Base-by-base conservation (phyloP, 2,329 filamentous ascomycete genomes). In the Didymella glomerata region DNA sequence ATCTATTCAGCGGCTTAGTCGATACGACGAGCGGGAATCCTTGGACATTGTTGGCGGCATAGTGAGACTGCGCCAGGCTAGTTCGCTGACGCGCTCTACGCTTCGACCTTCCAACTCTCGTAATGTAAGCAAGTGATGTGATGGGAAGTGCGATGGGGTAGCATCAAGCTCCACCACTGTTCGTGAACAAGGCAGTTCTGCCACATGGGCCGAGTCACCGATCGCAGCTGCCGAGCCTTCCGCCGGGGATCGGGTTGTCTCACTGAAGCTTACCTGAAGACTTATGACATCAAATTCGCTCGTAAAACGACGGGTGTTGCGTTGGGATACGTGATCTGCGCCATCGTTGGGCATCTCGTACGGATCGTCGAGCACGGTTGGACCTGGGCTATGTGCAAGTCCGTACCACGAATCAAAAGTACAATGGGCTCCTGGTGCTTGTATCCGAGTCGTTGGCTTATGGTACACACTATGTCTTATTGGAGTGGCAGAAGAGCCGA, bases 401-500 rank as follows among this genome's bases (percentile, higher is more conserved):
- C 16, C n/a, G 25, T 30, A n/a, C 28, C 28, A 34, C 3, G 10
- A 6, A 30, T 16, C 18, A 6, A n/a, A 7, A 6, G 16, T 6
- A 2, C 14, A 2, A 13, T n/a, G 16, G 9, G 8, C 6, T 10
- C 22, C 9, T 4, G 11, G 4, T 13, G 16, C 24, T 41, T 50
- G 22, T 22, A 14, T 4, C 2, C 14, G 41, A 16, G 4, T 25
- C 0, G 9, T 2, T 4, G 38, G n/a, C 8, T 24, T 18, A 14
- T 18, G 20, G 25, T 28, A 9, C 9, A n/a, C 18, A 16, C 25
- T 10, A 2, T 24, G 30, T 11, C 14, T 18, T 8, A 24, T 28
- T 11, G 40, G 24, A 14, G 44, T 28, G 42, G 32, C 27, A 6
- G 48, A 16, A 38, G 53, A 42, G 8, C 67, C 67, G 20, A 70